Evolutionary conservation across 208 protist genomes (phyloP), one percentile per base, ranked within the genome.

Genomic region (Acanthamoeba healyi): DNA sequence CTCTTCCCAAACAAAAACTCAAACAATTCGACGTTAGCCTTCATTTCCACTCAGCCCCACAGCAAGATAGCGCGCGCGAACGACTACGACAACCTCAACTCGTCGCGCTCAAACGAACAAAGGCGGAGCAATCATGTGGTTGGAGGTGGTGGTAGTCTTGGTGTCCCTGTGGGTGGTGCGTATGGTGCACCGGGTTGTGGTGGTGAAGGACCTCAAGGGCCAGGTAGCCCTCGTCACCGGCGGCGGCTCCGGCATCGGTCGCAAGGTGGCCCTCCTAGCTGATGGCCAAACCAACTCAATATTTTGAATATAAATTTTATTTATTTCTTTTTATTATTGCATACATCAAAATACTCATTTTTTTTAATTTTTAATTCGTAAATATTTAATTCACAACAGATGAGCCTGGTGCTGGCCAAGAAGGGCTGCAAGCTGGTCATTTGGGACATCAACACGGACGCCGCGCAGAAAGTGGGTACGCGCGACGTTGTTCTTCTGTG

Each of bases 391-490:
- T 7, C 29, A 36, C 6, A 44, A 84, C 42, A 84, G 74, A 46
- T 84, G 74, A 58, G 74, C 42, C 29, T 84, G 42, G 19, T 56
- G 74, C 44, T 84, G 74, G 74, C 74, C 74, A 32, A 84, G n/a
- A 84, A 84, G 74, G 74, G 74, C 19, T 84, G 74, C 74, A 84
- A 84, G 42, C 44, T 84, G 74, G 74, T 84, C 38, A 29, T 84
- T 36, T 84, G 74, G 74, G 74, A 84, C 44, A 84, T 84, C 36
- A 84, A 84, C 74, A 84, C 74, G 1, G 74, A 84, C 74, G 74
- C 74, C 34, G 74, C 74, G 6, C n/a, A 84, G 44, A 84, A 84
- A 46, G 74, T 84, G 5, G 74, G 74, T 84, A 17, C 36, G 74
- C 44, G 32, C 2, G 0, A 19, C 29, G 7, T 24, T 56, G 6